Percentiles rank a stretch among this genome's conserved stretches.
Evolutionary conservation across 1,284 basidiomycete genomes (phyloP).

Genomic region (Ganoderma resinaceum): DNA sequence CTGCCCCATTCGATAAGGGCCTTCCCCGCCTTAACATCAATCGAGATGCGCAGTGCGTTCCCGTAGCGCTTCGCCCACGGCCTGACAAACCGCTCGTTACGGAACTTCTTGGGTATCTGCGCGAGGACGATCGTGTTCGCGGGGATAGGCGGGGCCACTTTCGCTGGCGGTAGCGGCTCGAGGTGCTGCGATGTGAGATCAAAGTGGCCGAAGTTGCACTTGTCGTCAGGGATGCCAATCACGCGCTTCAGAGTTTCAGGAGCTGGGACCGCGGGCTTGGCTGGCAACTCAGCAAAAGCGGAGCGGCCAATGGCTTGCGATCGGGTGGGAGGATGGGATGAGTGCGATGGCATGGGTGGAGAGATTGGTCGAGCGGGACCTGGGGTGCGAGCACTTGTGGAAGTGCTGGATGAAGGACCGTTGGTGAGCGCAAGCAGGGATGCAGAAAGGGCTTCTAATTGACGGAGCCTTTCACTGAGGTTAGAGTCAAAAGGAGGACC

Average conservation of each 20-base stretch:
- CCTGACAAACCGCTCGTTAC: constrained; percentile 41
- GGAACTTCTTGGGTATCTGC: constrained; percentile 59
- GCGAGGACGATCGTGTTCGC: constrained; percentile 66
- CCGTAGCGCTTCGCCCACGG: constrained; percentile 54
- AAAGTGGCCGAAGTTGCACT: constrained; percentile 25
- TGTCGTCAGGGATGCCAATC: constrained; percentile 37
- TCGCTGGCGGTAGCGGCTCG: background rate
- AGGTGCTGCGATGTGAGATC: constrained; percentile 19
- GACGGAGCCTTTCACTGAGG: constrained; percentile 21
- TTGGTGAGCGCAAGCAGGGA: constrained; percentile 15
- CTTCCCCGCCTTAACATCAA: constrained; percentile 49
- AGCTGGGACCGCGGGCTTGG: background rate
- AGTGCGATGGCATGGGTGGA: background rate
- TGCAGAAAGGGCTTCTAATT: constrained; percentile 23
- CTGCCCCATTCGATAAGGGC: constrained; percentile 61
- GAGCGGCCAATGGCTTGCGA: background rate
- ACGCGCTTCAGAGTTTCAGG: constrained; percentile 25
- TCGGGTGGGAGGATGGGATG: background rate
- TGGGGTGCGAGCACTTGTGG: background rate
- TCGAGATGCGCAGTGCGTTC: constrained; percentile 45
- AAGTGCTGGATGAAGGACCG: background rate
- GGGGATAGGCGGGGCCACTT: constrained; percentile 45
- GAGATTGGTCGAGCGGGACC: background rate
- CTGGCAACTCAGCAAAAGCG: background rate
- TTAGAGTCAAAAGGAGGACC: constrained; percentile 1